Base-by-base conservation (phyloP, 2,329 filamentous ascomycete species). In the Phaeosphaeriaceae sp. region DNA sequence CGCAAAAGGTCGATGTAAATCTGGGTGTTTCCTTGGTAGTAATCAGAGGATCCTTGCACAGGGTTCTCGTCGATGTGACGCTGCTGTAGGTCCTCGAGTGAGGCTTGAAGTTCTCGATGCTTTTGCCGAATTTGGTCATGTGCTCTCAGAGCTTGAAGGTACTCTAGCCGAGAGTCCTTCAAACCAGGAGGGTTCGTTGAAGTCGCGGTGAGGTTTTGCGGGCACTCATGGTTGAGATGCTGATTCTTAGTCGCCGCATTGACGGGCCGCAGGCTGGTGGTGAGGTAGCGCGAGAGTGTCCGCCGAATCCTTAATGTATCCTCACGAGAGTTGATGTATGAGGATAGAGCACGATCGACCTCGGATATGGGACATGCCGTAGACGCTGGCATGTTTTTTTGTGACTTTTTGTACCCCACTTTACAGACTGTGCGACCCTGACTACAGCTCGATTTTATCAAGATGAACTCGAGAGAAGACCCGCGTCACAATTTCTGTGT, bases 1-100 rank as follows among this genome's bases (percentile, higher is more conserved):
- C 77, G 80, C 21, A 84, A 74, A 19, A 84, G 73, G 20, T 71
- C 58, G 15, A 83, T 71, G 62, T 84, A 84, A 41, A 75, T 57
- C 53, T 59, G 60, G 21, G 68, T 62, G 19, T 58, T 60, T 44
- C 69, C 73, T 54, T 72, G 68, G 46, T 73, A 72, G 40, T 75
- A 63, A 4, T 73, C 63, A 7, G 71, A 59, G 21, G 77, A 60
- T 41, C 72, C 66, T 46, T 79, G 72, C 5, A 70, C 54, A 1
- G 69, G 63, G 9, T 62, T 60, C 24, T 73, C 69, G n/a, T 62
- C 51, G 10, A 62, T 17, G 52, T 75, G 68, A 13, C 60, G 61
- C 40, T 63, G 56, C 10, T 63, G 72, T 25, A 78, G 50, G 27
- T 76, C 71, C 49, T 73, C 61, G 5, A 79, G 62, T 7, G 73